Conservation (phyloP, 2,329 filamentous ascomycete species). For the Plectosphaerella sp. region DNA sequence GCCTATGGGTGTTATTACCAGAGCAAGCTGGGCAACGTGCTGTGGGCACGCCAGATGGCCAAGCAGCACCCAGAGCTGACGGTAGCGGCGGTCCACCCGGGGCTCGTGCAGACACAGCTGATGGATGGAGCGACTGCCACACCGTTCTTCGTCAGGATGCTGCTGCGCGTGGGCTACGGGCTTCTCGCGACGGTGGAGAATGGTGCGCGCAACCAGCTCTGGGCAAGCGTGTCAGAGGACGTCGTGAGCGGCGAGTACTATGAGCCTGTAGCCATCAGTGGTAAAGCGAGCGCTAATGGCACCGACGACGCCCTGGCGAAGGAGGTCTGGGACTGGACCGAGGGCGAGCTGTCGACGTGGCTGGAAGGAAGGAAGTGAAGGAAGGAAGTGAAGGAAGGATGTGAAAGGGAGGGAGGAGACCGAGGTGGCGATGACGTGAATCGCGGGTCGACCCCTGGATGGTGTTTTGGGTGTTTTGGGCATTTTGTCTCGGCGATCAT, state of each 20-base stretch:
- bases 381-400: background rate
- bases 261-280: conserved; percentile 22
- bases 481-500: too few relatives aligned
- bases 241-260: conserved; percentile 27
- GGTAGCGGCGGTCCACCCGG: conserved; percentile 19
- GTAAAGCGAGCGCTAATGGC: background rate
- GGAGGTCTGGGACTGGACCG: conserved; percentile 2
- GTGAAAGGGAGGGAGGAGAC: background rate
- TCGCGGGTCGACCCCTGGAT: too few relatives aligned
- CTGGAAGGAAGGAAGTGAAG: background rate
- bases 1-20: conserved; percentile 19
- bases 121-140: background rate
- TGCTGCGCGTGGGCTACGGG: background rate
- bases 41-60: conserved; percentile 21
- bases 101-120: conserved; percentile 21
- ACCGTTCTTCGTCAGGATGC: background rate
- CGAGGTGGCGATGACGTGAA: background rate
- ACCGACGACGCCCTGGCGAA: background rate
- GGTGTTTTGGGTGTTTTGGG: too few relatives aligned
- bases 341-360: background rate
- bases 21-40: conserved; percentile 25
- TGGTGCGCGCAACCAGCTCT: conserved; percentile 36
- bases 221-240: conserved; percentile 31
- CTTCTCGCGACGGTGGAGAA: conserved; percentile 11
- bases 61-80: conserved; percentile 17